Conservation (phyloP, 2,329 filamentous ascomycete genomes). For the Diaporthe vaccinii region DNA sequence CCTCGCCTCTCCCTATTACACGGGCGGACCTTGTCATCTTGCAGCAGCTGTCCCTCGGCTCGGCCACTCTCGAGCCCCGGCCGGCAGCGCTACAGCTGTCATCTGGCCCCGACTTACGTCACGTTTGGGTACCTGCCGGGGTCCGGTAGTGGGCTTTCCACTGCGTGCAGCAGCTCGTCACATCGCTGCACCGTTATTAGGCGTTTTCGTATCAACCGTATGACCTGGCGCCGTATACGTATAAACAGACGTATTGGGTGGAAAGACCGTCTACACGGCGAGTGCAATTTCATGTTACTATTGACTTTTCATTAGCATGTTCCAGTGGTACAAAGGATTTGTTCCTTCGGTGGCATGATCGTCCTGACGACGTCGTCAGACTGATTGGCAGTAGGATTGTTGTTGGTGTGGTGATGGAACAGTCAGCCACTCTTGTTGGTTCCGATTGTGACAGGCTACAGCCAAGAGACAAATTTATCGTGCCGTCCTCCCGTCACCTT, state of each 20-base stretch:
- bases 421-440: neutral
- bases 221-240: neutral
- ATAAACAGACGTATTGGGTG: neutral
- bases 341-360: neutral
- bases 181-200: neutral
- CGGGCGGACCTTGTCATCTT: slow-evolving; percentile 2
- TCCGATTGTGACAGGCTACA: slow-evolving; percentile 9
- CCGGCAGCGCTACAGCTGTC: slow-evolving; percentile 20
- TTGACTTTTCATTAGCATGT: neutral
- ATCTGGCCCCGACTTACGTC: slow-evolving; percentile 25
- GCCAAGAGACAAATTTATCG: neutral
- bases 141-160: neutral
- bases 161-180: neutral
- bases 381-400: neutral
- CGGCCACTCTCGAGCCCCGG: neutral
- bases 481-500: neutral
- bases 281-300: too few species aligned
- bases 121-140: slow-evolving; percentile 9
- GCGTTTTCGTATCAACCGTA: slow-evolving; percentile 1
- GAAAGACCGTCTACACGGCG: neutral
- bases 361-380: neutral
- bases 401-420: neutral
- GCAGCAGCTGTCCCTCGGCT: slow-evolving; percentile 21
- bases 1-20: slow-evolving; percentile 30
- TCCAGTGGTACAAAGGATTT: neutral